These are phyloP conservation scores for Cryptococcus deneoformans DNA, from an alignment of 1,284 basidiomycete species.

Conservation along the genomic window DNA sequence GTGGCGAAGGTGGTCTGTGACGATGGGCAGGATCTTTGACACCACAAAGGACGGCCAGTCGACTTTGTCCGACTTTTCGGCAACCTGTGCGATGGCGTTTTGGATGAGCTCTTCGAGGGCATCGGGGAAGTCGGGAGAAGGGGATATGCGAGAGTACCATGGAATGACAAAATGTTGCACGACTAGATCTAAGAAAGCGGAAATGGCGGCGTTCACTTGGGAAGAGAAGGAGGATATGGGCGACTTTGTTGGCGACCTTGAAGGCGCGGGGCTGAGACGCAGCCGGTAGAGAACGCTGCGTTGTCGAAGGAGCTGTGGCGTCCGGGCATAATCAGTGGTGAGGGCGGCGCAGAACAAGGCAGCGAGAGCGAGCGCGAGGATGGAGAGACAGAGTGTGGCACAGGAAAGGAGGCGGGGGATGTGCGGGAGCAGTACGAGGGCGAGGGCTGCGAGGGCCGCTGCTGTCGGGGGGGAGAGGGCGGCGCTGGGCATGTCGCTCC, in stretches of 20 bases:
- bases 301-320: background rate
- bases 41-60: conserved; percentile 78
- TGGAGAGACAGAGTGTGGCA: conserved; percentile 5
- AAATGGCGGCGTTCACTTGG: conserved; percentile 47
- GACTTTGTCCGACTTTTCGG: conserved; percentile 58
- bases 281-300: conserved; percentile 62
- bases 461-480: conserved; percentile 11
- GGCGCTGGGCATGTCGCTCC: background rate
- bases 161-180: conserved; percentile 76
- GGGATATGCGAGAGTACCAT: conserved; percentile 82
- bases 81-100: conserved; percentile 59
- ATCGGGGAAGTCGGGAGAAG: conserved; percentile 79
- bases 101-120: conserved; percentile 77
- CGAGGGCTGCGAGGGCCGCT: conserved; percentile 5
- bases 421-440: background rate
- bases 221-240: too few relatives aligned
- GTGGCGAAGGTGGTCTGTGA: conserved; percentile 84
- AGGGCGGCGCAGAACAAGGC: conserved; percentile 14
- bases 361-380: conserved; percentile 26
- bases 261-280: conserved; percentile 81
- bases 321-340: background rate
- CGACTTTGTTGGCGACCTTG: conserved; percentile 71
- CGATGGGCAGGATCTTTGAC: conserved; percentile 75
- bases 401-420: conserved; percentile 16
- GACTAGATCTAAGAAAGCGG: conserved; percentile 73